phyloP scores from a whole-genome alignment of 352 stramenopile genomes.

The Phytophthora hibernalis region DNA sequence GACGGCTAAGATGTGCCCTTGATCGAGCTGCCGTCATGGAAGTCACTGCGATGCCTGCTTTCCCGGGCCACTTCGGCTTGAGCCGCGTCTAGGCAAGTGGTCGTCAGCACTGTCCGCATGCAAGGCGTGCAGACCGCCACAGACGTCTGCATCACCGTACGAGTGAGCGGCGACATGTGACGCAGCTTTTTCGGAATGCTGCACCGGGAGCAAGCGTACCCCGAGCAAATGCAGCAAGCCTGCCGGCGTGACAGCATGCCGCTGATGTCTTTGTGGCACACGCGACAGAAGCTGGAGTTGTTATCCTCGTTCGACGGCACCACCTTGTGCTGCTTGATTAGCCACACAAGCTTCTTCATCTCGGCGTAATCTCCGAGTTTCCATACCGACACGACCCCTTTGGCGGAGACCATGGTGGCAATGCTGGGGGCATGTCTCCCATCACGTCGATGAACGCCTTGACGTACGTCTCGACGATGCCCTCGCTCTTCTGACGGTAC shows the following conservation, averaged over 20 bases:
- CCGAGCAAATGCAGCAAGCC: conserved; percentile 35
- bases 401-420: conserved; percentile 35
- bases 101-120: conserved; percentile 31
- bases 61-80: conserved; percentile 19
- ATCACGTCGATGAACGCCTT: conserved; percentile 47
- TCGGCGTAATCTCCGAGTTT: conserved; percentile 43
- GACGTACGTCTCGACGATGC: conserved; percentile 47
- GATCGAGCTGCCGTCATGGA: conserved; percentile 23
- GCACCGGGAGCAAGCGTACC: conserved; percentile 32
- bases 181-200: conserved; percentile 37
- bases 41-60: conserved; percentile 1
- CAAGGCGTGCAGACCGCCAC: conserved; percentile 42
- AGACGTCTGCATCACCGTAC: conserved; percentile 26
- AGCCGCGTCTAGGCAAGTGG: conserved; percentile 34
- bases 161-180: conserved; percentile 41
- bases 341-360: conserved; percentile 46
- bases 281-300: conserved; percentile 22
- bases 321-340: conserved; percentile 34
- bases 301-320: background rate
- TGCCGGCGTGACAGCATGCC: conserved; percentile 22
- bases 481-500: conserved; percentile 50
- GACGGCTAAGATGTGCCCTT: conserved; percentile 27
- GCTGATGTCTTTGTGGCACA: conserved; percentile 37
- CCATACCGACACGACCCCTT: conserved; percentile 46
- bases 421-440: conserved; percentile 42